phyloP scores from a whole-genome alignment of 2,329 filamentous ascomycete species.

The Lasiodiplodia sp. region DNA sequence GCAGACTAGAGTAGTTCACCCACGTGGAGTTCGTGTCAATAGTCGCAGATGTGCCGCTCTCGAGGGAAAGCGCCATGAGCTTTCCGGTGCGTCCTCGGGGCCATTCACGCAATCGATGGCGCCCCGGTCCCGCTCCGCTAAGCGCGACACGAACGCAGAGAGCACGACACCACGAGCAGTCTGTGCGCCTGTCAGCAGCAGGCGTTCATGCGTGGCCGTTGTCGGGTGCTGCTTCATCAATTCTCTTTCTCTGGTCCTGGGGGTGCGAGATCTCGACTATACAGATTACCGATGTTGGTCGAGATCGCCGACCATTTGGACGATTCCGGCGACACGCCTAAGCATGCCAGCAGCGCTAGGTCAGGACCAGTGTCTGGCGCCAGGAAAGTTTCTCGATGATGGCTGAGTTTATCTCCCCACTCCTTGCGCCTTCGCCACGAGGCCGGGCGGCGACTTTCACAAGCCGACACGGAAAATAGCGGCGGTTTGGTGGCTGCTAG shows the following conservation, averaged over 20 bases:
- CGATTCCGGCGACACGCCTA: too few relatives aligned
- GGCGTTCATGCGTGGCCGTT: not conserved
- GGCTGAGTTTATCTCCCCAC: too few relatives aligned
- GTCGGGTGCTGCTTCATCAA: too few relatives aligned
- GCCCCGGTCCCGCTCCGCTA: not conserved
- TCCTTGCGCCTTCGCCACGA: too few relatives aligned
- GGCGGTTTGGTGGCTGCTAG: not conserved
- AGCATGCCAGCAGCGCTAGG: too few relatives aligned
- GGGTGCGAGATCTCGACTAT: not conserved
- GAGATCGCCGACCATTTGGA: too few relatives aligned
- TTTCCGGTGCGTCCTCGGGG: not conserved
- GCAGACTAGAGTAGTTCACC: not conserved
- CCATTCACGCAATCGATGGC: not conserved
- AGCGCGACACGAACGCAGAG: not conserved
- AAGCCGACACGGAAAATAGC: slow-evolving; percentile 1
- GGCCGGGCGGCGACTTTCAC: not conserved
- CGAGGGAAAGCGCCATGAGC: not conserved
- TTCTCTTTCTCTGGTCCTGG: too few relatives aligned
- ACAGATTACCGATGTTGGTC: too few relatives aligned
- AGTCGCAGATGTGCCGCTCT: not conserved
- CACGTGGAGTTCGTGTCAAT: not conserved
- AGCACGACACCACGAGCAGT: not conserved
- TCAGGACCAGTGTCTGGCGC: too few relatives aligned
- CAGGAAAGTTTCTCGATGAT: too few relatives aligned
- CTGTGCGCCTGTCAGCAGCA: not conserved